phyloP scores from a whole-genome alignment of 225 moss, liverwort and hornwort species.

The Antitrichia curtipendula region DNA sequence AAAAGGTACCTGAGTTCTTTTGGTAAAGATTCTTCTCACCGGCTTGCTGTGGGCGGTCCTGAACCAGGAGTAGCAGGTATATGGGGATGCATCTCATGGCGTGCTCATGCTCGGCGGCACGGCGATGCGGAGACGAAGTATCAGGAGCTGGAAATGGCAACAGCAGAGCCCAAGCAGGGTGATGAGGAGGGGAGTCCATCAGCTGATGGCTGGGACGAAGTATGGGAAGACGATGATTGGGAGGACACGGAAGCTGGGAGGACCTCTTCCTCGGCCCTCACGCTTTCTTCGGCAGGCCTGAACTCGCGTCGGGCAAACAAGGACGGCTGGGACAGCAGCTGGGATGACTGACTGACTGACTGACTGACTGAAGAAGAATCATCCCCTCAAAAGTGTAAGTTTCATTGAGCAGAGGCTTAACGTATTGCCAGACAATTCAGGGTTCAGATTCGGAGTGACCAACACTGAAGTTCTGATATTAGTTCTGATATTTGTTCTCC shows the following conservation, averaged over 20 bases:
- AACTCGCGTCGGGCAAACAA: constrained; percentile 32
- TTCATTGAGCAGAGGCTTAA: not conserved
- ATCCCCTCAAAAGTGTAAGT: not conserved
- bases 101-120: constrained; percentile 9
- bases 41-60: not conserved
- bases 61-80: constrained; percentile 10
- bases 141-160: constrained; percentile 31
- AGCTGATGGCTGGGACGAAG: constrained; percentile 39
- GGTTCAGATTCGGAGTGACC: not conserved
- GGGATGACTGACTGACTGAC: constrained; percentile 19
- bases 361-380: not conserved
- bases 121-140: constrained; percentile 20
- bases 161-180: not conserved
- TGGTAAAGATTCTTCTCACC: not conserved
- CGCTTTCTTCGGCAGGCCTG: constrained; percentile 20
- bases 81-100: constrained; percentile 23
- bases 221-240: constrained; percentile 46
- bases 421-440: not conserved
- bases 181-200: not conserved
- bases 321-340: constrained; percentile 17
- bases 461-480: not conserved
- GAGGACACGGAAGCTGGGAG: constrained; percentile 30
- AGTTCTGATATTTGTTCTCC: not conserved
- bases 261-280: constrained; percentile 2
- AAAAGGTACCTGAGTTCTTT: not conserved